These are phyloP conservation scores for Saccharomycopsis fodiens DNA, from an alignment of 805 yeast species.

Conservation along the genomic window DNA sequence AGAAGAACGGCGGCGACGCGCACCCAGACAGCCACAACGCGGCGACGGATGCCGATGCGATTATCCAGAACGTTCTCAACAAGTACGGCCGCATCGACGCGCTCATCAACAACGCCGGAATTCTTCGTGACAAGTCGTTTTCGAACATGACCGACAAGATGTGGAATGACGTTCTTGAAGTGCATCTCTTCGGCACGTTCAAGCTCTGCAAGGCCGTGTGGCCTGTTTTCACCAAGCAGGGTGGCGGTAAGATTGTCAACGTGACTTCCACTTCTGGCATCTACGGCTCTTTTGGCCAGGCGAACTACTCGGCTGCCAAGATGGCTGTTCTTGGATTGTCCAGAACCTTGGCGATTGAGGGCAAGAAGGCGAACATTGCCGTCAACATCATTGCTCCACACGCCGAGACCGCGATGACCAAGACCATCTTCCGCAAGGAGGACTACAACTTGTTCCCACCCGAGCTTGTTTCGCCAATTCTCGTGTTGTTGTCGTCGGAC, in stretches of 20 bases:
- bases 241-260: slow-evolving; percentile 75
- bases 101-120: slow-evolving; percentile 90
- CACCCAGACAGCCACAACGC: slow-evolving; percentile 81
- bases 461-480: slow-evolving; percentile 82
- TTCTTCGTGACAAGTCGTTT: slow-evolving; percentile 83
- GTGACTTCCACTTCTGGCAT: slow-evolving; percentile 95
- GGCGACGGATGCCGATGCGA: slow-evolving; percentile 61
- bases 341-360: slow-evolving; percentile 84
- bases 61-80: slow-evolving; percentile 69
- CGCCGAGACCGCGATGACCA: slow-evolving; percentile 97
- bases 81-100: slow-evolving; percentile 80
- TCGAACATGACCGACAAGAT: slow-evolving; percentile 75
- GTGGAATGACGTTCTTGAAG: slow-evolving; percentile 74
- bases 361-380: slow-evolving; percentile 65
- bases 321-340: slow-evolving; percentile 81
- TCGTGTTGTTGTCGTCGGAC: slow-evolving; percentile 72
- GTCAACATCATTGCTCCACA: slow-evolving; percentile 91
- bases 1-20: slow-evolving; percentile 66
- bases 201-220: slow-evolving; percentile 82
- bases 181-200: slow-evolving; percentile 78
- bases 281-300: slow-evolving; percentile 96
- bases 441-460: slow-evolving; percentile 84
- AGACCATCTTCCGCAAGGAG: slow-evolving; percentile 70
- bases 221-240: slow-evolving; percentile 79
- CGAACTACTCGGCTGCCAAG: slow-evolving; percentile 92